These are phyloP conservation scores for Tieghemostelium lacteum DNA, from an alignment of 78 protist species.

Conservation along the genomic window DNA sequence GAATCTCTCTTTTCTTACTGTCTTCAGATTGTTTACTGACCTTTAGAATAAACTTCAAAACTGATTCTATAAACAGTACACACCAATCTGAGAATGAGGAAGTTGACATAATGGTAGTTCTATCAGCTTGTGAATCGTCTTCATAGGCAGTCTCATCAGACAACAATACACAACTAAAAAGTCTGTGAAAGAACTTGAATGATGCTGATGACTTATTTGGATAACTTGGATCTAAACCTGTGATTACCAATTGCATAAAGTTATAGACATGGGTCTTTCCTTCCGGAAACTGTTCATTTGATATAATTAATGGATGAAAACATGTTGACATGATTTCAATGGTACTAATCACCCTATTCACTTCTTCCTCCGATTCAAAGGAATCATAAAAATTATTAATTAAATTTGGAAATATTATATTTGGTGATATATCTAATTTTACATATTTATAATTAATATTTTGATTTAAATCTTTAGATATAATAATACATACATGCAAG, in stretches of 20 bases:
- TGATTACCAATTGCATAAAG: slow-evolving; percentile 29
- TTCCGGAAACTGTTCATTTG: slow-evolving; percentile 35
- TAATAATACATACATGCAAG: slow-evolving; percentile 33
- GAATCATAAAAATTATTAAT: slow-evolving; percentile 36
- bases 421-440: slow-evolving; percentile 47
- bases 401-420: slow-evolving; percentile 12
- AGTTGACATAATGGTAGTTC: slow-evolving; percentile 30
- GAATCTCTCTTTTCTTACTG: slow-evolving; percentile 43
- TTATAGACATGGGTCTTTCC: slow-evolving; percentile 46
- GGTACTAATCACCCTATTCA: slow-evolving; percentile 57
- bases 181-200: slow-evolving; percentile 46
- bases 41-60: slow-evolving; percentile 4
- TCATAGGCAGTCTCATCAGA: slow-evolving; percentile 24
- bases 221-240: slow-evolving; percentile 50
- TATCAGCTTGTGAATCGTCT: slow-evolving; percentile 14
- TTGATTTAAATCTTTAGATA: neutral
- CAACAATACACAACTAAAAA: slow-evolving; percentile 26
- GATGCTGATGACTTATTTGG: slow-evolving; percentile 67
- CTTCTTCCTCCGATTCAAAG: slow-evolving; percentile 48
- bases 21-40: slow-evolving; percentile 17
- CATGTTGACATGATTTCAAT: slow-evolving; percentile 54
- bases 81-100: slow-evolving; percentile 58
- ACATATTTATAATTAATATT: neutral
- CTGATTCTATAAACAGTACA: slow-evolving; percentile 23
- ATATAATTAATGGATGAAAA: slow-evolving; percentile 56